Evolutionary conservation across 148 eudicot genomes (phyloP).

Genomic region (Rhododendron kiyosumense): DNA sequence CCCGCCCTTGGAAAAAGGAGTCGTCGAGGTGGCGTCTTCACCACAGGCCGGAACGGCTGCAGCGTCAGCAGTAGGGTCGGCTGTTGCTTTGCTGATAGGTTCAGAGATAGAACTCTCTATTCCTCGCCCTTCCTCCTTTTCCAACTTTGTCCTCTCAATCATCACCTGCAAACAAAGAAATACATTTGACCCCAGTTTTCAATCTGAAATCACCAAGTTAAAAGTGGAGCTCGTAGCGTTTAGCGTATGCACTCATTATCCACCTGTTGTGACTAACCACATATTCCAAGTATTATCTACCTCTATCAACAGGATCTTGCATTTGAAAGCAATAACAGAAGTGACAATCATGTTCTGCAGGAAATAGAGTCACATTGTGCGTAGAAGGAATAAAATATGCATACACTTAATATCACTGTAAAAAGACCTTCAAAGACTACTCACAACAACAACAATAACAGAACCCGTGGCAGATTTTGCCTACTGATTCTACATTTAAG

Average conservation of each 20-base stretch:
- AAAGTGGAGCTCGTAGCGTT: background rate
- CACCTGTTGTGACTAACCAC: background rate
- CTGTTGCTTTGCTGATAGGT: background rate
- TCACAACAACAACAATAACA: too few relatives aligned
- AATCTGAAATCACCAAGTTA: background rate
- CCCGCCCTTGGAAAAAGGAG: constrained; percentile 37
- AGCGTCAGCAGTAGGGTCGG: background rate
- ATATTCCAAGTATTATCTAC: background rate
- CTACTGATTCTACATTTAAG: background rate
- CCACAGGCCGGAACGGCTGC: background rate
- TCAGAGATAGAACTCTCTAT: background rate
- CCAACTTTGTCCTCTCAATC: constrained; percentile 64
- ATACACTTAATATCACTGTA: background rate
- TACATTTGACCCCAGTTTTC: background rate
- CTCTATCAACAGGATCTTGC: background rate
- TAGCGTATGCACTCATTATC: background rate
- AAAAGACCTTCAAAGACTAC: background rate
- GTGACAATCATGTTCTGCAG: background rate
- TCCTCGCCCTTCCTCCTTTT: constrained; percentile 67
- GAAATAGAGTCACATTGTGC: background rate
- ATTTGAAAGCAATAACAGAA: background rate
- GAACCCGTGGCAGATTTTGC: too few relatives aligned
- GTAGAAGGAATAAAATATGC: background rate
- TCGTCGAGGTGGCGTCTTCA: background rate
- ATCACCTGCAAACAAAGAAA: constrained; percentile 40